Conservation (phyloP, 2,329 filamentous ascomycete species). For the Diaporthe sp. region DNA sequence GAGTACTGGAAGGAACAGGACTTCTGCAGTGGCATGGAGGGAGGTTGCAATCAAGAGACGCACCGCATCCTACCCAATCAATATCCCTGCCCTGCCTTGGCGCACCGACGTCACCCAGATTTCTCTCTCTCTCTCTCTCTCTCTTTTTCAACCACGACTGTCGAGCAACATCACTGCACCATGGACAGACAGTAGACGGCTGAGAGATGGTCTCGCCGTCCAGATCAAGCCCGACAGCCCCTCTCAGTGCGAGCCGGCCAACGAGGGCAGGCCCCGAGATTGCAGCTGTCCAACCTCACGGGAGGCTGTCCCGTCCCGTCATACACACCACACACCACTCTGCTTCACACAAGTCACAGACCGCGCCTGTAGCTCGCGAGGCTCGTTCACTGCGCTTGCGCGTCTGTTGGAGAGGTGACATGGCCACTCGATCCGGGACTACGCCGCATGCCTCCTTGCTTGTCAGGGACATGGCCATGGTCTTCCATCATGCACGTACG, state of each 20-base stretch:
- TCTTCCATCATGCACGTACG: not conserved
- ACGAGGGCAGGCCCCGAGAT: not conserved
- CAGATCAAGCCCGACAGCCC: not conserved
- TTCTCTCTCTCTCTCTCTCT: too few species aligned
- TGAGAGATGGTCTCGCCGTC: not conserved
- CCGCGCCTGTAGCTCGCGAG: not conserved
- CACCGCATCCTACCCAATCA: not conserved
- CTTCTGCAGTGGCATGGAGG: not conserved
- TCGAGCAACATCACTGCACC: not conserved
- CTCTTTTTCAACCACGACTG: too few species aligned
- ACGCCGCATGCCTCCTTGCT: not conserved
- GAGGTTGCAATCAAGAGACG: not conserved
- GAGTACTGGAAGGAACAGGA: not conserved
- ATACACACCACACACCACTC: conserved; percentile 7
- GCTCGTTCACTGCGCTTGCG: conserved; percentile 7
- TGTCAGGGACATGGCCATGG: too few species aligned
- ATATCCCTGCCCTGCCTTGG: not conserved
- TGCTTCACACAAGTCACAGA: not conserved
- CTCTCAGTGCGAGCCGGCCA: not conserved
- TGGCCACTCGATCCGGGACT: not conserved
- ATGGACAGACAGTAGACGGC: not conserved
- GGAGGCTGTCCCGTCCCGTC: not conserved
- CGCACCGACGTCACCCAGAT: not conserved
- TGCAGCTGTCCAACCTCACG: not conserved
- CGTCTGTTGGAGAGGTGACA: conserved; percentile 31